phyloP scores from a whole-genome alignment of 805 yeast species.

The Schwanniomyces sp. region DNA sequence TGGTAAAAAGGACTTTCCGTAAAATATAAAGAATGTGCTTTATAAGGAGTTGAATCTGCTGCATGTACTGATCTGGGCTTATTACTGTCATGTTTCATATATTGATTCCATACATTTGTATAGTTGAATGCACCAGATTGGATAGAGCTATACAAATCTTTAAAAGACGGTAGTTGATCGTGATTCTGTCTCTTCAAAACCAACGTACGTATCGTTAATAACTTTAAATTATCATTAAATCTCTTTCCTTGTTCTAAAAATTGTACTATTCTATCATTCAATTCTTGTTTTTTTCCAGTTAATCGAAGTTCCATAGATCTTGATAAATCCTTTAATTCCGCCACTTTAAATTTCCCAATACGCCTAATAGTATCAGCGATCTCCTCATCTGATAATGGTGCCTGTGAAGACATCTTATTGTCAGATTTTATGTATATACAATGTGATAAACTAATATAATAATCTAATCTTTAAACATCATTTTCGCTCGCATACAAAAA shows the following conservation, averaged over 20 bases:
- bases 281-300: conserved; percentile 61
- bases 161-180: conserved; percentile 38
- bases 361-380: conserved; percentile 11
- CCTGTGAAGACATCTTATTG: conserved; percentile 1
- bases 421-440: neutral
- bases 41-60: conserved; percentile 14
- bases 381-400: conserved; percentile 13
- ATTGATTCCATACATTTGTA: conserved; percentile 5
- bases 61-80: neutral
- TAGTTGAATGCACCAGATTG: conserved; percentile 22
- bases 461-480: neutral
- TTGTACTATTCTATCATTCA: conserved; percentile 54
- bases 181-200: conserved; percentile 36
- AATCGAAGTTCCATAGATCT: conserved; percentile 47
- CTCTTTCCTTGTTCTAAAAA: conserved; percentile 43
- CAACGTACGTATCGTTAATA: conserved; percentile 45
- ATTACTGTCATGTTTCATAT: conserved; percentile 3
- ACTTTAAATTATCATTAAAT: conserved; percentile 39
- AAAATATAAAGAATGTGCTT: conserved; percentile 48
- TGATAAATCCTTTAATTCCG: conserved; percentile 54
- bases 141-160: conserved; percentile 25
- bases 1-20: conserved; percentile 57
- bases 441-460: neutral
- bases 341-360: conserved; percentile 37
- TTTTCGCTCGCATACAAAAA: neutral